Base-by-base conservation (phyloP, 306 rosid species). In the Astragalus membranaceus region DNA sequence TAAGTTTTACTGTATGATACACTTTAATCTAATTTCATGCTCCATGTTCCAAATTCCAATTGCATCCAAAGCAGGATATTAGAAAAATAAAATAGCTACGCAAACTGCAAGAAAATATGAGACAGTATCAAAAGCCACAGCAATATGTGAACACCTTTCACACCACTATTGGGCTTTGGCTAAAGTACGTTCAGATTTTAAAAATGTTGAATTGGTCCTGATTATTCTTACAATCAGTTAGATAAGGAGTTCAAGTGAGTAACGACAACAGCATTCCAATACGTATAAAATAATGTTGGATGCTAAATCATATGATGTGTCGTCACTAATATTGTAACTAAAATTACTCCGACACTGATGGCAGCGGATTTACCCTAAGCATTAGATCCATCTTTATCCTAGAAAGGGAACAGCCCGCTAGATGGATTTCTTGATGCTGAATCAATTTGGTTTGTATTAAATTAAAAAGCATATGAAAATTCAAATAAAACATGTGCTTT, bases 21-120 rank as follows among this genome's bases (percentile, higher is more conserved):
- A 4, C 75, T 30, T 44, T 30, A 8, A 56, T 69, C 44, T 43
- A 17, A 56, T n/a, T 70, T 30, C 33, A 43, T 7, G 7, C 30
- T 67, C 43, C 26, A 47, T 35, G 9, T 36, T 35, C 23, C 36
- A 46, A 37, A 58, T 35, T 47, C 29, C 79, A 75, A 47, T 35
- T 57, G 68, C 35, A 44, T 55, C 56, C 41, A 74, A 46, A 66
- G 13, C 67, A 64, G n/a, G 33, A 75, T 30, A 53, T 30, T 12
- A 75, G 59, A 57, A 66, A 44, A 55, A 53, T 36, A 66, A 44
- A 67, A 47, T 46, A 56, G 35, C 46, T 56, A 56, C 20, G 14
- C 35, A 49, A 15, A 5, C 62, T 35, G 44, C 52, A 47, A 75
- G 52, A 56, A 59, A 55, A 56, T 57, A 35, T 7, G 14, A 58